Evolutionary conservation across 129 eudicot species (phyloP).

Genomic region (Saussurea involucrata): DNA sequence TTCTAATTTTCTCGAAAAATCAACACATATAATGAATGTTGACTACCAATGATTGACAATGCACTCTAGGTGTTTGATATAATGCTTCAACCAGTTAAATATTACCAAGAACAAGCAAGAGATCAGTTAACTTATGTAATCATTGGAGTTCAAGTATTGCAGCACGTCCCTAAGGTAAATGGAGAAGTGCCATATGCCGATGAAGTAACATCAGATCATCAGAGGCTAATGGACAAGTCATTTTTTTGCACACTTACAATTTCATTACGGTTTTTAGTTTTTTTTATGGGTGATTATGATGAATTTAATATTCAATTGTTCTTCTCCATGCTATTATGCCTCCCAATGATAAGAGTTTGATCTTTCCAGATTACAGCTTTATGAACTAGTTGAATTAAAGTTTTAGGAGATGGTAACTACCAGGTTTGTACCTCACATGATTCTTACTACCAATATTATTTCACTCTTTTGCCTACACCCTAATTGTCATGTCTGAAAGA

Average conservation of each 20-base stretch:
- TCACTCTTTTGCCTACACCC: neutral
- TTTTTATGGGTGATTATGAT: neutral
- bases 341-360: neutral
- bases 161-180: constrained; percentile 87
- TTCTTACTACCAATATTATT: neutral
- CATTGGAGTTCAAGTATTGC: too few species aligned
- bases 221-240: constrained; percentile 63
- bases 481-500: neutral
- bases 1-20: too few species aligned
- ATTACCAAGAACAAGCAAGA: too few species aligned
- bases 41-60: too few species aligned
- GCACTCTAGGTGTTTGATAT: too few species aligned
- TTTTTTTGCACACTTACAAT: neutral
- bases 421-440: constrained; percentile 49
- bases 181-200: constrained; percentile 77
- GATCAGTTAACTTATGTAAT: too few species aligned
- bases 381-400: constrained; percentile 77
- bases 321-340: neutral
- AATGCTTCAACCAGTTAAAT: too few species aligned
- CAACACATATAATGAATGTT: too few species aligned
- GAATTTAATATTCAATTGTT: neutral
- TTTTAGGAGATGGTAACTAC: constrained; percentile 86
- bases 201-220: constrained; percentile 74
- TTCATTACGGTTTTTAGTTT: neutral
- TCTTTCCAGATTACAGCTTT: constrained; percentile 52